Base-by-base conservation (phyloP, 352 stramenopile species). In the Globisporangium recalcitrans region DNA sequence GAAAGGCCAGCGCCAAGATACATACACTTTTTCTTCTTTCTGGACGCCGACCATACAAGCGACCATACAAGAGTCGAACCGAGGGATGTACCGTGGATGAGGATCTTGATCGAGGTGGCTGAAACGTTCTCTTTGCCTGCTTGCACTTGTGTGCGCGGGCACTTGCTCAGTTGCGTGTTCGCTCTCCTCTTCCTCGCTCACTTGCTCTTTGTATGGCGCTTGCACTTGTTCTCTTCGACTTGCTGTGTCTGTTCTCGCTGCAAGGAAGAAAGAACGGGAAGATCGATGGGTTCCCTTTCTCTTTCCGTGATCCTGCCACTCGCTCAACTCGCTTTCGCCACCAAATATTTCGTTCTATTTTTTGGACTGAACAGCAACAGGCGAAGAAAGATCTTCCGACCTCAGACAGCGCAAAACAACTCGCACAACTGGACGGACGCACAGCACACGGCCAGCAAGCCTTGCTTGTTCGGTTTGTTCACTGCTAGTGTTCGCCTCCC, bases 311-410 rank as follows among this genome's bases (percentile, higher is more conserved):
- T 1, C 34, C 38, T 16, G 21, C 38, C 38, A 46, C 5, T 46
- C 38, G 38, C 38, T 46, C 38, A 46, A 46, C 16, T 46, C 38
- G 32, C 10, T 38, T 38, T 59, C 27, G 22, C 10, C 32, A n/a
- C 40, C 16, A 52, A 61, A 61, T 52, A 38, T 61, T 58, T 61
- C 55, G 55, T 61, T 61, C 55, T 48, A 16, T 61, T 61, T 61
- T 52, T 61, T 11, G 11, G 22, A 4, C 24, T 38, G 40, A 46
- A 32, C 26, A 24, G 38, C 53, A 46, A 46, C 14, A 46, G 38
- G 38, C 36, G 36, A 24, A 29, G 22, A 5, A 40, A 24, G 36
- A 52, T 61, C 38, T 51, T 52, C 54, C 54, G 32, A 49, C 36
- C 36, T 32, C 31, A 13, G 29, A 47, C 31, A 5, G 34, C 34